phyloP scores from a whole-genome alignment of 352 stramenopile species.

The Globisporangium radiosum region DNA sequence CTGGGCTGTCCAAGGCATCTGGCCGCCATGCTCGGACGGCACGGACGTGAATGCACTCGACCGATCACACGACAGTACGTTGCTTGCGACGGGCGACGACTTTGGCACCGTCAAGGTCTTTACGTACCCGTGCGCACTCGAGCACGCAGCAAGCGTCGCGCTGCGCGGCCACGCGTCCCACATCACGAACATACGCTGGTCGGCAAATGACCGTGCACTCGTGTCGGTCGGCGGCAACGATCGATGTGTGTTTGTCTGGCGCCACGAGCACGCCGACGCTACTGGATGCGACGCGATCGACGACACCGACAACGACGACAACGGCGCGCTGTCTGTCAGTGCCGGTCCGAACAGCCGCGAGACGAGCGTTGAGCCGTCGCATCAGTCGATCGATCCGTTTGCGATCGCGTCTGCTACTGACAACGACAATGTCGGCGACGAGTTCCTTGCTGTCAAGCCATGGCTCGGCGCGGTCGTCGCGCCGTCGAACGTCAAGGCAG shows the following conservation, averaged over 20 bases:
- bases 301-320: background rate
- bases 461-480: constrained; percentile 81
- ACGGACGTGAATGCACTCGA: constrained; percentile 80
- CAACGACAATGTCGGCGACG: constrained; percentile 56
- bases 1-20: constrained; percentile 91
- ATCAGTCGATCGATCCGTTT: constrained; percentile 20
- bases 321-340: background rate
- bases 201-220: constrained; percentile 44
- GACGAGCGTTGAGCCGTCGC: background rate
- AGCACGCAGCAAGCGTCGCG: constrained; percentile 56
- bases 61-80: constrained; percentile 49
- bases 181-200: constrained; percentile 76
- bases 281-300: constrained; percentile 1
- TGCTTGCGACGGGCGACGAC: constrained; percentile 79
- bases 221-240: constrained; percentile 78
- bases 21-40: constrained; percentile 63
- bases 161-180: constrained; percentile 71
- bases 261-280: constrained; percentile 23
- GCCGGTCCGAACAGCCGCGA: background rate
- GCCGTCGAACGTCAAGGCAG: constrained; percentile 36
- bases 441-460: constrained; percentile 89
- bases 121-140: constrained; percentile 63
- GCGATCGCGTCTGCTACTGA: constrained; percentile 10
- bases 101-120: constrained; percentile 86
- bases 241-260: constrained; percentile 70